Evolutionary conservation across 768 basidiomycete genomes (phyloP).

Genomic region (Lactarius psammicola): DNA sequence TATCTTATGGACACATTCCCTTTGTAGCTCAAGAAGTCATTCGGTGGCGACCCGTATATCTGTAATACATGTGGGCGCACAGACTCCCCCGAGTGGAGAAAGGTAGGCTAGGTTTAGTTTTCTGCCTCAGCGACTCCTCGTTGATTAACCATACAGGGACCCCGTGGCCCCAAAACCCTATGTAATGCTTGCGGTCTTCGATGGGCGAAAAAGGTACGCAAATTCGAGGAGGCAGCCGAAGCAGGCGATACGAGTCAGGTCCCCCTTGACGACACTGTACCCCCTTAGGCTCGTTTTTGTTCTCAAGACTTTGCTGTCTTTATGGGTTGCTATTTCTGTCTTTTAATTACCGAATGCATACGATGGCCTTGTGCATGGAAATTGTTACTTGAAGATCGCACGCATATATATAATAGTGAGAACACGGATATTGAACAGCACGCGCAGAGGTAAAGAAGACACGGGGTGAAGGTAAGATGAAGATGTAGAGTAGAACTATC

Average conservation of each 20-base stretch:
- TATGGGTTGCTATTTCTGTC: background rate
- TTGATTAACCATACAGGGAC: conserved; percentile 54
- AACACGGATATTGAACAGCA: conserved; percentile 28
- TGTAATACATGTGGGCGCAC: conserved; percentile 93
- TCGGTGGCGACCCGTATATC: conserved; percentile 67
- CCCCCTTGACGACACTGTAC: conserved; percentile 26
- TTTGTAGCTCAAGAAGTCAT: conserved; percentile 38
- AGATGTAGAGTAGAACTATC: conserved; percentile 24
- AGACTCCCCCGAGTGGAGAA: conserved; percentile 97
- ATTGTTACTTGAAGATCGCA: background rate
- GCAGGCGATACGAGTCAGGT: conserved; percentile 30
- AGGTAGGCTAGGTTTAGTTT: conserved; percentile 42
- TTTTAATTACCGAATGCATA: background rate
- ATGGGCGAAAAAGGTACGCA: conserved; percentile 79
- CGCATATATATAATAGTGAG: conserved; percentile 15
- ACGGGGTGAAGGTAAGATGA: conserved; percentile 27
- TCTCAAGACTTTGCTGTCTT: background rate
- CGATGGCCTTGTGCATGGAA: background rate
- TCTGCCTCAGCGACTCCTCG: background rate
- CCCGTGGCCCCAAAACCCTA: conserved; percentile 92
- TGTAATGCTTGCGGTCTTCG: conserved; percentile 95
- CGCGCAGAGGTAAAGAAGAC: conserved; percentile 26
- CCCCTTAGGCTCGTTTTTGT: conserved; percentile 18
- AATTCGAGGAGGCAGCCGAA: conserved; percentile 39
- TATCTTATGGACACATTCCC: conserved; percentile 10